Conservation (phyloP, 2,329 filamentous ascomycete species). For the Zopfia rhizophila region DNA sequence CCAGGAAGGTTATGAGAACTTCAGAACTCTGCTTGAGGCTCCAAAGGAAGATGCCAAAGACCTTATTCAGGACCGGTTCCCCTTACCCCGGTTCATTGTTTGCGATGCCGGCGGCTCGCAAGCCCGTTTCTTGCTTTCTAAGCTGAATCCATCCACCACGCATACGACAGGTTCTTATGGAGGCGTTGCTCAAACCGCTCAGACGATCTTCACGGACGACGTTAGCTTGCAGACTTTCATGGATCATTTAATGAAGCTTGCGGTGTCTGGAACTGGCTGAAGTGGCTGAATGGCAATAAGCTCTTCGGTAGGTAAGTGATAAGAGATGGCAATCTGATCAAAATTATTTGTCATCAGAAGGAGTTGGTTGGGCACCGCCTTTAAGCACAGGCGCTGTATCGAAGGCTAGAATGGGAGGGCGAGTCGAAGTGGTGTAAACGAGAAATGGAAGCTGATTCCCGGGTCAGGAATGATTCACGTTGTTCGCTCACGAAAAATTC, state of each 20-base stretch:
- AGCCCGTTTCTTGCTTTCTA: conserved; percentile 94
- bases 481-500: no score
- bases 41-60: conserved; percentile 99
- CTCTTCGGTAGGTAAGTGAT: no score
- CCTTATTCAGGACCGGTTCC: conserved; percentile 96
- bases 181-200: conserved; percentile 86
- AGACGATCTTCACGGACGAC: conserved; percentile 99
- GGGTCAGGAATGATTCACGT: no score
- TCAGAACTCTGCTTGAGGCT: conserved; percentile 84
- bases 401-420: no score
- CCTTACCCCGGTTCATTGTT: conserved; percentile 97
- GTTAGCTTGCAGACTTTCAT: conserved; percentile 98
- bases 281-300: no score
- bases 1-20: conserved; percentile 98
- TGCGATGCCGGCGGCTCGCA: conserved; percentile 99
- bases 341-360: no score
- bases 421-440: no score
- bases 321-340: no score
- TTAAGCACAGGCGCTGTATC: no score
- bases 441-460: no score
- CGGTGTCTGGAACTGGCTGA: conserved; percentile 49
- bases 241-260: conserved; percentile 97
- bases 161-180: conserved; percentile 94
- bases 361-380: no score
- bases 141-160: conserved; percentile 96